Base-by-base conservation (phyloP, 345 rosid species). In the Clarkia xantiana region DNA sequence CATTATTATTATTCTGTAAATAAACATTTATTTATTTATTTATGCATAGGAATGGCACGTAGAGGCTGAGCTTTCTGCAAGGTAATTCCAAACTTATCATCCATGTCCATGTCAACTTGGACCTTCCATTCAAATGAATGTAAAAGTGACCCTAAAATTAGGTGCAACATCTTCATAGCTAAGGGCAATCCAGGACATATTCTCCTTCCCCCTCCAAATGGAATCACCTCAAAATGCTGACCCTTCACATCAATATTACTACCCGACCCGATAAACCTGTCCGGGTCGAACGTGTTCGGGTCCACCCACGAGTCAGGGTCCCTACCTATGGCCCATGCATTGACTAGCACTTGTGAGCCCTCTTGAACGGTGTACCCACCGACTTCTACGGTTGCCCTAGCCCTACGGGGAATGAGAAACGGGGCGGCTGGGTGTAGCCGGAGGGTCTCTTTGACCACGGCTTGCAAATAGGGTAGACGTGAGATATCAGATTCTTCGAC, bases 181-280 rank as follows among this genome's bases (percentile, higher is more conserved):
- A 73, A 14, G 6, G 62, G 60, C 64, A 73, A 16, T 3, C 72
- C 72, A 0, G 69, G 66, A 17, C 72, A 72, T 6, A 67, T 67
- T 19, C 70, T 53, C 53, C 70, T 51, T 2, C 76, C 70, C 0
- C 62, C 56, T 11, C 78, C 74, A 14, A 69, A 69, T 2, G 73
- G 73, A 13, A 54, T 55, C 11, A 69, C 45, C 62, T 60, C 63
- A 11, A 64, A 64, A 25, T 45, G 12, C 3, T 43, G 60, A 12
- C 73, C 73, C 25, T 38, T 60, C 18, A 43, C 41, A 14, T 69
- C 66, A 15, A 57, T 11, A n/a, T n/a, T n/a, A n/a, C n/a, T n/a
- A 16, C 44, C 25, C 7, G 45, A 42, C 11, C 52, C 67, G 16
- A 57, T 9, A 45, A 69, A 69, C 40, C 74, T 65, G 57, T 69